Conservation (phyloP, 2,329 filamentous ascomycete genomes). For the Colletotrichum caudatum region DNA sequence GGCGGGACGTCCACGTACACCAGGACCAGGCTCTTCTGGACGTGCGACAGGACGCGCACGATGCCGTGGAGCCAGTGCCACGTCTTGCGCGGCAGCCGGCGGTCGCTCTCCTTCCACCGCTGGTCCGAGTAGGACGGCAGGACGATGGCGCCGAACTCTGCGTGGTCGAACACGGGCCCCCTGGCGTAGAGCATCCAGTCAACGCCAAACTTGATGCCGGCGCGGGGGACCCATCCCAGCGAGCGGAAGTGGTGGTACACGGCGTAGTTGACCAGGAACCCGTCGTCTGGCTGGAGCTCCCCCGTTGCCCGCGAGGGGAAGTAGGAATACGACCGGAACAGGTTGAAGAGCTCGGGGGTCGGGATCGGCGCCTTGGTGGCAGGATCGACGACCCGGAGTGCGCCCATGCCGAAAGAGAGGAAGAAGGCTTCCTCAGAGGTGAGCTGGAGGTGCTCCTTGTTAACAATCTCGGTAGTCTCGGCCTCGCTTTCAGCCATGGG, state of each 20-base stretch:
- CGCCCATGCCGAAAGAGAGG: constrained; percentile 82
- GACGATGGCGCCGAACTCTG: constrained; percentile 89
- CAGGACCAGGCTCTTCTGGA: constrained; percentile 88
- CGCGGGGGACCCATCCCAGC: constrained; percentile 92
- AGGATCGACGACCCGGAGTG: constrained; percentile 71
- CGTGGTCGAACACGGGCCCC: constrained; percentile 93
- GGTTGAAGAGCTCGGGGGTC: constrained; percentile 68
- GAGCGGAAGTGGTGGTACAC: constrained; percentile 97
- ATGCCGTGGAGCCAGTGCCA: constrained; percentile 92
- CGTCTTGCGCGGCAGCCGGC: constrained; percentile 61
- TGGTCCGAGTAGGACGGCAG: constrained; percentile 83
- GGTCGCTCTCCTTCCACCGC: constrained; percentile 75
- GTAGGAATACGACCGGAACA: constrained; percentile 78
- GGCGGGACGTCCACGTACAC: constrained; percentile 92
- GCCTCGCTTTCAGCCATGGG: not conserved
- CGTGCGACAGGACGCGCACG: constrained; percentile 89
- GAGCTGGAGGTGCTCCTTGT: constrained; percentile 89
- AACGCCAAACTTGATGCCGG: constrained; percentile 93
- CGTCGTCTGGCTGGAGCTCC: constrained; percentile 77
- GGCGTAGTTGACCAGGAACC: constrained; percentile 87
- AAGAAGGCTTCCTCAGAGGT: constrained; percentile 94
- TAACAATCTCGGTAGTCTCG: constrained; percentile 50
- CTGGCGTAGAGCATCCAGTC: constrained; percentile 96
- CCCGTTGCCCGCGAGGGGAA: constrained; percentile 68
- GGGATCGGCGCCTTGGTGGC: constrained; percentile 60